phyloP scores from a whole-genome alignment of 257 asterid species.

The Ehretia macrophylla region DNA sequence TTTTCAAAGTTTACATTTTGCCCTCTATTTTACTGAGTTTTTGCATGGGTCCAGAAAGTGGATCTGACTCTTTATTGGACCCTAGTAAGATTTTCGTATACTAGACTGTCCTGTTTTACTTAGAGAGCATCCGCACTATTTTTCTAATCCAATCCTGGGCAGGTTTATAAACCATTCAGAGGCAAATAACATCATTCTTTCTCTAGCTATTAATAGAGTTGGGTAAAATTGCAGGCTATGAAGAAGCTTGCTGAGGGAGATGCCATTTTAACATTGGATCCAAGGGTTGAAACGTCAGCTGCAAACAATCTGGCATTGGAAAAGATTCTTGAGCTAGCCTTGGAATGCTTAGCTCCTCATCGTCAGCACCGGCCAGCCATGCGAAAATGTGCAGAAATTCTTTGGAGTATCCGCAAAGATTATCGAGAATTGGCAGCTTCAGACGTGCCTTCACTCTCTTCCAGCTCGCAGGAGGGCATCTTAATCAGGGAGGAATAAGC shows the following conservation, averaged over 20 bases:
- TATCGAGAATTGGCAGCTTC: constrained; percentile 45
- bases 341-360: constrained; percentile 73
- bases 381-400: constrained; percentile 83
- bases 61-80: too few species aligned
- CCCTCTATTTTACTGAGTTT: too few species aligned
- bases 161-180: too few species aligned
- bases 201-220: too few species aligned
- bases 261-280: constrained; percentile 69
- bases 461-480: constrained; percentile 4
- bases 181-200: too few species aligned
- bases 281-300: constrained; percentile 62
- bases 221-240: constrained; percentile 58
- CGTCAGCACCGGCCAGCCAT: constrained; percentile 66
- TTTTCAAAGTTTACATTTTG: too few species aligned
- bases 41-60: too few species aligned
- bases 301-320: constrained; percentile 60
- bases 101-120: too few species aligned
- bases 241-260: constrained; percentile 69
- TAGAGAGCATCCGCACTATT: too few species aligned
- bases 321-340: constrained; percentile 61
- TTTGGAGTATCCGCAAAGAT: constrained; percentile 85
- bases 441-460: constrained; percentile 14
- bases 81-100: too few species aligned
- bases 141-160: too few species aligned
- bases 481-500: constrained; percentile 6